Percentiles rank a stretch among this genome's conserved stretches.
phyloP scores from a whole-genome alignment of 768 basidiomycete species.

The Fomitopsis serialis region DNA sequence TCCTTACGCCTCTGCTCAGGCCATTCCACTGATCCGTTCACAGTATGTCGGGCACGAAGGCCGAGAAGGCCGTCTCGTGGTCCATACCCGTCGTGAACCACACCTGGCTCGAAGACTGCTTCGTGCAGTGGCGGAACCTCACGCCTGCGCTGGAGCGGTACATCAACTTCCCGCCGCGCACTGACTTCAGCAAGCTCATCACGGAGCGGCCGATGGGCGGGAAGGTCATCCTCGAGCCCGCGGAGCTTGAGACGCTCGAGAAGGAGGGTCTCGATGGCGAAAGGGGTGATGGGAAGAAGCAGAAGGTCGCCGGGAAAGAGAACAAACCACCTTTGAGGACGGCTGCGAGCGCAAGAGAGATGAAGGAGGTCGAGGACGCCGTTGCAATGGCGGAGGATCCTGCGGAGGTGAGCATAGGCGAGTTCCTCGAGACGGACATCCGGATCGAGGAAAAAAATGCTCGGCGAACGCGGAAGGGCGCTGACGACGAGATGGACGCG shows the following conservation, averaged over 20 bases:
- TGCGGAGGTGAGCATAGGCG: constrained; percentile 8
- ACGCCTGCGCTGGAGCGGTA: constrained; percentile 64
- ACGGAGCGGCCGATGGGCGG: constrained; percentile 25
- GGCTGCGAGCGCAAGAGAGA: constrained; percentile 19
- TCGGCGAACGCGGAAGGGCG: not conserved
- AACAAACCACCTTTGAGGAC: constrained; percentile 7
- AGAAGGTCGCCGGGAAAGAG: not conserved
- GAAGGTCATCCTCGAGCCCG: constrained; percentile 20
- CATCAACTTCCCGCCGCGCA: constrained; percentile 58
- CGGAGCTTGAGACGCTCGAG: constrained; percentile 21
- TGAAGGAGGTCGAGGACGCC: constrained; percentile 23
- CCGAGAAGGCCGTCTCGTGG: constrained; percentile 71
- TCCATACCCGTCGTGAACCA: constrained; percentile 86
- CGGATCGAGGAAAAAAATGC: constrained; percentile 16
- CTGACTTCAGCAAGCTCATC: constrained; percentile 53
- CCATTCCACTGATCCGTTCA: not conserved
- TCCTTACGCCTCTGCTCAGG: constrained; percentile 7
- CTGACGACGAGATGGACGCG: not conserved
- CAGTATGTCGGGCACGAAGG: constrained; percentile 42
- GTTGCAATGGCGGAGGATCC: constrained; percentile 13
- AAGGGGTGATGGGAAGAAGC: not conserved
- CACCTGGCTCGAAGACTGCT: constrained; percentile 88
- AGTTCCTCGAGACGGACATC: constrained; percentile 9
- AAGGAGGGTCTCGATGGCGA: constrained; percentile 11
- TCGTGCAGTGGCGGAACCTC: constrained; percentile 69